These are phyloP conservation scores for Rubia tinctorum DNA, from an alignment of 305 asterid species.

Conservation along the genomic window DNA sequence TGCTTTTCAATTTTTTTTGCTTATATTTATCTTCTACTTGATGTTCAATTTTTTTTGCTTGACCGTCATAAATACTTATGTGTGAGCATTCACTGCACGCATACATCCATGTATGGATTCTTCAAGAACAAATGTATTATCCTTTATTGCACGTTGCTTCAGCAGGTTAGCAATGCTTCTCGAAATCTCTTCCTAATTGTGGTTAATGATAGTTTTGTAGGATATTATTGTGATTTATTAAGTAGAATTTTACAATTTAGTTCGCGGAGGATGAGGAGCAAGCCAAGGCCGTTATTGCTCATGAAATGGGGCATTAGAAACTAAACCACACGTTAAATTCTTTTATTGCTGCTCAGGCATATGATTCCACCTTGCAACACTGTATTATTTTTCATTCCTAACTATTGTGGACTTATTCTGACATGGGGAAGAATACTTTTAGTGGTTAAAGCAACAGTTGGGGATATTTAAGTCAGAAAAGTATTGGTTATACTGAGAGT, in stretches of 20 bases:
- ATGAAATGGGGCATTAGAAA: conserved; percentile 99
- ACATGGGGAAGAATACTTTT: neutral
- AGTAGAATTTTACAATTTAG: conserved; percentile 38
- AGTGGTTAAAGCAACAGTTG: neutral
- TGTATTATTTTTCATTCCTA: neutral
- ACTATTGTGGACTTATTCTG: neutral
- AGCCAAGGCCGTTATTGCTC: conserved; percentile 97
- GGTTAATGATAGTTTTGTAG: neutral
- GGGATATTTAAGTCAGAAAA: too few species aligned
- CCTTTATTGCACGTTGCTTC: conserved; percentile 93
- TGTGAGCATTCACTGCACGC: conserved; percentile 54
- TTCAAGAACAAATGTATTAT: conserved; percentile 94
- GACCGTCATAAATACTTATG: conserved; percentile 9
- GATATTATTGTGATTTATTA: neutral
- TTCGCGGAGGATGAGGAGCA: conserved; percentile 97
- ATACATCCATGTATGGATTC: conserved; percentile 99
- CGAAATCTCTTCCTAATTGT: neutral
- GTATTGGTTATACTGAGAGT: too few species aligned
- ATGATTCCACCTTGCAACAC: conserved; percentile 13
- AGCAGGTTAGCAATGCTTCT: conserved; percentile 56
- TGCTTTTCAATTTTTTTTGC: conserved; percentile 6
- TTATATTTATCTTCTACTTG: too few species aligned
- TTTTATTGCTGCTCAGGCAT: conserved; percentile 93
- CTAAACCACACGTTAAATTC: conserved; percentile 91
- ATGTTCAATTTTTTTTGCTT: conserved; percentile 5